Base-by-base conservation (phyloP, 768 basidiomycete species). In the Gelatoporia subvermispora region DNA sequence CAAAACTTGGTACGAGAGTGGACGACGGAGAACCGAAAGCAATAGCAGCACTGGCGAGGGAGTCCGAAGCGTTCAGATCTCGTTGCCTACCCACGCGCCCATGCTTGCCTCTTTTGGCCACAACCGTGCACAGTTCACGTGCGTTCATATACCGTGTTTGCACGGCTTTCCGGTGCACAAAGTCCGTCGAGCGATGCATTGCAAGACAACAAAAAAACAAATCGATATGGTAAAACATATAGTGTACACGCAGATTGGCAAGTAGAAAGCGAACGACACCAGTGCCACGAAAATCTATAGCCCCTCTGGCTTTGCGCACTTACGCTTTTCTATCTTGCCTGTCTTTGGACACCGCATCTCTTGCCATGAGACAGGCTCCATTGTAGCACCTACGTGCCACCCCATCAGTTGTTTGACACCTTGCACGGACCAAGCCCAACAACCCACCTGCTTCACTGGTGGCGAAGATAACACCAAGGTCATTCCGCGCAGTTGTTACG, bases 391-490 rank as follows among this genome's bases (percentile, higher is more conserved):
- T 89, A 21, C 16, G 35, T 45, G 21, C 18, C 20, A 23, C 31
- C 2, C 13, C 35, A 18, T 15, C 17, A 35, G 23, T 10, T 15
- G 17, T 13, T 16, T 17, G 22, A 8, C 8, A 35, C 17, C n/a
- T 1, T 28, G 16, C 13, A 48, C 35, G 5, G 28, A 28, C n/a
- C 35, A 49, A 1, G 37, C 17, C 17, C 46, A 25, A 13, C 22
- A 43, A 70, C 74, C 57, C 59, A 81, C 90, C 89, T 41, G 85
- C 84, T 69, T 93, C 91, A 64, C 88, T 89, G 7, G 84, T 86
- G 10, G 92, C 93, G 63, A 89, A 93, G 45, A 94, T 85, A 8
- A 95, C 93, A 0, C 93, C 93, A 3, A 95, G 77, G 55, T 93
- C 86, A 62, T 93, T 93, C 36, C 88, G 73, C 7, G 88, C 93